Percentiles rank a stretch among this genome's conserved stretches.
These are phyloP conservation scores for Phytopythium vexans DNA, from an alignment of 352 stramenopile genomes.

Conservation along the genomic window DNA sequence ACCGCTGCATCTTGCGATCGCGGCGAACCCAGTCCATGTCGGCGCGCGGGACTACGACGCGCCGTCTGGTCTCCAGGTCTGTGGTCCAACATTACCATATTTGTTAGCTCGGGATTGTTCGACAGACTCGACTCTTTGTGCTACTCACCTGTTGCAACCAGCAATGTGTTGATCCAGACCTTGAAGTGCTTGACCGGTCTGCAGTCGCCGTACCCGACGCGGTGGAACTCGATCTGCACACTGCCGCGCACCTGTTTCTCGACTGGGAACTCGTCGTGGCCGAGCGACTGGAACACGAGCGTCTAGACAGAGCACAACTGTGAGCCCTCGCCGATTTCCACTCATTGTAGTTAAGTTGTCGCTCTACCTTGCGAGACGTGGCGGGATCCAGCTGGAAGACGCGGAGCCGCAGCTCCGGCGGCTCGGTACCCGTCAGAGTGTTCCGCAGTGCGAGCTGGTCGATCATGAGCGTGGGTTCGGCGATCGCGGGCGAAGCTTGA, in stretches of 20 bases:
- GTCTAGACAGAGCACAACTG: conserved; percentile 4
- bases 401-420: conserved; percentile 42
- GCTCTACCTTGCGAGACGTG: conserved; percentile 19
- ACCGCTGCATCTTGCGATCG: conserved; percentile 56
- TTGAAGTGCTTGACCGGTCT: conserved; percentile 64
- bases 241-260: conserved; percentile 41
- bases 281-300: conserved; percentile 44
- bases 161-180: conserved; percentile 70
- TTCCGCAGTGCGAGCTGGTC: conserved; percentile 40
- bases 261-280: conserved; percentile 48
- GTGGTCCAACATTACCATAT: too few relatives aligned
- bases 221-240: conserved; percentile 60
- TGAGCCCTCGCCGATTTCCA: background rate
- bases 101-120: too few relatives aligned
- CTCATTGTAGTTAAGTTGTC: background rate
- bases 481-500: conserved; percentile 4
- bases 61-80: conserved; percentile 1
- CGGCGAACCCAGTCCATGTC: conserved; percentile 67
- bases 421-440: conserved; percentile 27
- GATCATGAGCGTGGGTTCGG: conserved; percentile 26
- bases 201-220: conserved; percentile 29
- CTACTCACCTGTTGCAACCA: conserved; percentile 11
- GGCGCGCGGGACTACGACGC: conserved; percentile 32
- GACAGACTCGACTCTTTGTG: too few relatives aligned
- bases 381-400: conserved; percentile 33